Conservation (phyloP, 2,329 filamentous ascomycete genomes). For the Aureobasidium sp. region DNA sequence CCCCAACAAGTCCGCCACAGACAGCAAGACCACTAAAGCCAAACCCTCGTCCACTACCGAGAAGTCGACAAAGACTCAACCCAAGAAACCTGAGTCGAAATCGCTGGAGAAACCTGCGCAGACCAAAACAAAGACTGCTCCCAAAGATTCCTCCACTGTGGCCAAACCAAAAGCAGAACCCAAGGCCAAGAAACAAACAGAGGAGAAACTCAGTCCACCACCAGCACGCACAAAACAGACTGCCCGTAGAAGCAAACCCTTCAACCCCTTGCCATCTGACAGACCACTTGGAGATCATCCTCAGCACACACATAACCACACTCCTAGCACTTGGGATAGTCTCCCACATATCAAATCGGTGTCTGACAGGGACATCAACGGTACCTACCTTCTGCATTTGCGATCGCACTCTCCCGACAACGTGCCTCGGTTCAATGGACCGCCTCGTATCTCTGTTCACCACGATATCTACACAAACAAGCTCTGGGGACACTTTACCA, state of each 20-base stretch:
- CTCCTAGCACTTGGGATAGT: neutral
- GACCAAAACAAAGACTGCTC: neutral
- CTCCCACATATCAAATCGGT: neutral
- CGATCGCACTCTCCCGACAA: conserved; percentile 15
- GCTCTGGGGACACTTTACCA: conserved; percentile 41
- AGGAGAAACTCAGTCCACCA: neutral
- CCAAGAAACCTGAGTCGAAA: neutral
- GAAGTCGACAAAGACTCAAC: neutral
- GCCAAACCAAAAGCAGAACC: neutral
- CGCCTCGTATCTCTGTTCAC: conserved; percentile 11
- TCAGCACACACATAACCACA: neutral
- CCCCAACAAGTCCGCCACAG: conserved; percentile 4
- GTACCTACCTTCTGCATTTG: conserved; percentile 9
- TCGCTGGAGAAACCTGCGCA: neutral
- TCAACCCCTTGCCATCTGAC: neutral
- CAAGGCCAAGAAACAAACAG: neutral
- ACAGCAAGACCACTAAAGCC: neutral
- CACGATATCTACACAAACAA: conserved; percentile 22
- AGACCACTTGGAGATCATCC: neutral
- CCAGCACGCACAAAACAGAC: neutral
- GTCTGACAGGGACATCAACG: neutral
- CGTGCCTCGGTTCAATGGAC: conserved; percentile 17
- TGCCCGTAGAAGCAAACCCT: conserved; percentile 4
- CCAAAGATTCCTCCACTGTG: conserved; percentile 11
- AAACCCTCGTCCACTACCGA: neutral